Evolutionary conservation across 495 filamentous ascomycete species (phyloP), one percentile per base, ranked within the genome.

Genomic region (Trichoderma virens): DNA sequence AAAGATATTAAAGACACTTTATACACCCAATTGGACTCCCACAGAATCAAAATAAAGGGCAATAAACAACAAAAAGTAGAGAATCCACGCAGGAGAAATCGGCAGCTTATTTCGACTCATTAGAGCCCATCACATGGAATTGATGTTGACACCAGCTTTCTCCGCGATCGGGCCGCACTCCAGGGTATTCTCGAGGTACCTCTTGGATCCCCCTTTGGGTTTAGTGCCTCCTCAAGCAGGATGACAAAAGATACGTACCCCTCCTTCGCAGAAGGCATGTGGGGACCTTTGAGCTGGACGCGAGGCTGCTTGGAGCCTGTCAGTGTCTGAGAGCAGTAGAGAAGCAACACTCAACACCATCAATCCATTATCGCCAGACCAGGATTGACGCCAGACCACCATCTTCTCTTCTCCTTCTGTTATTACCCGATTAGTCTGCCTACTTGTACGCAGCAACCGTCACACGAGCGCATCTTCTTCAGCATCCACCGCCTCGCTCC

Each of bases 301-400:
- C 75, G 75, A 78, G 76, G 78, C 79, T 77, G 72, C 69, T 67
- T 70, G 79, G 67, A 80, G 78, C 77, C 79, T 79, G 65, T 69
- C 34, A 47, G 38, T 18, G 14, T 18, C 13, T 11, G 38, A 25
- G 43, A 8, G 0, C 61, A 34, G 62, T 47, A 63, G 31, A 39
- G 39, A 38, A 20, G 34, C 51, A 31, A 56, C 51, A 28, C 23
- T 9, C 51, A 31, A 56, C 51, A 28, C 23, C 25, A 56, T 0
- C 51, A 16, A 14, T 0, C 6, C 13, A 28, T 61, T 61, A 59
- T 54, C 61, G 59, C 61, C 62, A 47, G n/a, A n/a, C n/a, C n/a
- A n/a, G n/a, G n/a, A 61, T 35, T 25, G 4, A 61, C 59, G 25
- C 39, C 43, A 62, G 14, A 20, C 59, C 43, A 23, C n/a, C 31